phyloP scores from a whole-genome alignment of 257 asterid genomes.

The Euphrasia confusa region DNA sequence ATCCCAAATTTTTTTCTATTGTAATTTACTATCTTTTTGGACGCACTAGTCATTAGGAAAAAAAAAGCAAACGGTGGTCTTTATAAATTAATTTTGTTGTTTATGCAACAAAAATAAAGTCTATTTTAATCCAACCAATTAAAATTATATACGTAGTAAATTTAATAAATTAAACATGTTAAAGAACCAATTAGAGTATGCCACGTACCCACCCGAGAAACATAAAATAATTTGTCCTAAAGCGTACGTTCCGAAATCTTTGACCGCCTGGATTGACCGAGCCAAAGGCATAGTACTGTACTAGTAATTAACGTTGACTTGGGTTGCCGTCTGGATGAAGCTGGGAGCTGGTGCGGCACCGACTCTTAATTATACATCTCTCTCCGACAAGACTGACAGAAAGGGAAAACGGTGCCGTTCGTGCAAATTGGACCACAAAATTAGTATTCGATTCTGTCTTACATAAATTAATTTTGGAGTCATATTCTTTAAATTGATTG shows the following conservation, averaged over 20 bases:
- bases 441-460: conserved; percentile 10
- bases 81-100: too few relatives aligned
- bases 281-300: background rate
- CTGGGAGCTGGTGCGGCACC: conserved; percentile 27
- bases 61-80: too few relatives aligned
- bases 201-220: too few relatives aligned
- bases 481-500: too few relatives aligned
- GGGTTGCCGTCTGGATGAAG: conserved; percentile 9
- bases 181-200: too few relatives aligned
- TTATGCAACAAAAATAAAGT: too few relatives aligned
- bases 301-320: background rate
- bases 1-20: background rate
- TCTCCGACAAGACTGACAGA: background rate
- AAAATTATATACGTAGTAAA: too few relatives aligned
- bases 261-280: conserved; percentile 4
- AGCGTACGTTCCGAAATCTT: background rate
- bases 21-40: background rate
- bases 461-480: background rate
- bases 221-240: background rate
- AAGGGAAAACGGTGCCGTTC: background rate
- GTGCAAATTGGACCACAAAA: conserved; percentile 17
- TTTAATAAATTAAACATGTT: too few relatives aligned
- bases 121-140: too few relatives aligned
- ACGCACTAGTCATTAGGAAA: too few relatives aligned
- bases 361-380: conserved; percentile 16